Conservation (phyloP, 2,329 filamentous ascomycete genomes). For the Rutstroemia sp. region DNA sequence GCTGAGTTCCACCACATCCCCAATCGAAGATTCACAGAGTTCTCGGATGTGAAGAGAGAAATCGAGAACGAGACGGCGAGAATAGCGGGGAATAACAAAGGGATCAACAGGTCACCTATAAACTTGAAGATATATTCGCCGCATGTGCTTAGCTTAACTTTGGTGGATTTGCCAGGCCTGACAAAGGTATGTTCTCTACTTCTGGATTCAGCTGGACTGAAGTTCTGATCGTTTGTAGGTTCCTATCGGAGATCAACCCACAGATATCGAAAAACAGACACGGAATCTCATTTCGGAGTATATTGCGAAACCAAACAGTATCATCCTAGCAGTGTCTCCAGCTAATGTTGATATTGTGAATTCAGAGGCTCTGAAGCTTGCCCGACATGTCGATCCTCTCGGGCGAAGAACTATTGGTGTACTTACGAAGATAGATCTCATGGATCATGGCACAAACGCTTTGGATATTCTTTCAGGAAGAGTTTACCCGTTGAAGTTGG, state of each 20-base stretch:
- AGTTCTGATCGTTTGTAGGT: conserved; percentile 45
- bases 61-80: conserved; percentile 95
- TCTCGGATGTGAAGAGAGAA: conserved; percentile 87
- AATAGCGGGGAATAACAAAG: conserved; percentile 95
- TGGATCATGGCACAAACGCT: conserved; percentile 98
- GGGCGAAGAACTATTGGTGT: conserved; percentile 94
- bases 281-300: conserved; percentile 95
- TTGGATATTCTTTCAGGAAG: conserved; percentile 95
- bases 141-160: conserved; percentile 88
- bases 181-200: conserved; percentile 63
- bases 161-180: conserved; percentile 91
- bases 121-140: conserved; percentile 98
- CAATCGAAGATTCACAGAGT: conserved; percentile 82
- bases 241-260: conserved; percentile 93
- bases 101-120: conserved; percentile 94
- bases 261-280: conserved; percentile 98
- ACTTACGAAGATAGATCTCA: conserved; percentile 91
- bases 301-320: conserved; percentile 98
- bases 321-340: conserved; percentile 91
- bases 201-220: not conserved
- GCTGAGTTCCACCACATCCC: conserved; percentile 96
- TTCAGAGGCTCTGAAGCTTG: conserved; percentile 93
- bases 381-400: conserved; percentile 91
- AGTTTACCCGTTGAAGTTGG: conserved; percentile 93
- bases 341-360: conserved; percentile 98